phyloP scores from a whole-genome alignment of 2,329 filamentous ascomycete species.

The Sclerotinia sclerotiorum region DNA sequence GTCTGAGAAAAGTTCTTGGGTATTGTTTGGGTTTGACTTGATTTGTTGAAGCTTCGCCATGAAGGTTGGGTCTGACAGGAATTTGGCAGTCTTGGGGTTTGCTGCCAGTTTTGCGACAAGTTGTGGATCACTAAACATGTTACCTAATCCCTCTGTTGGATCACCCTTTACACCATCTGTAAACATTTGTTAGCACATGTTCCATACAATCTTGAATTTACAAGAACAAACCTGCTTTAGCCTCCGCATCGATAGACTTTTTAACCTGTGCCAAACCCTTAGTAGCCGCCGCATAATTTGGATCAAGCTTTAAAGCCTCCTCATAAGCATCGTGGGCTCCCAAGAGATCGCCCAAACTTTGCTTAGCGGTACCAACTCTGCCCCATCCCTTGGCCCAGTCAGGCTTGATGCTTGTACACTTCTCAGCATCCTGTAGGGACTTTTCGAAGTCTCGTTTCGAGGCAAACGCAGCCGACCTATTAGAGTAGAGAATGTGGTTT shows the following conservation, averaged over 20 bases:
- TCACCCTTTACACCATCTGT: slow-evolving; percentile 53
- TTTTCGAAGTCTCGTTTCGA: slow-evolving; percentile 86
- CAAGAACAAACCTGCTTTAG: slow-evolving; percentile 45
- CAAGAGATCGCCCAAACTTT: slow-evolving; percentile 82
- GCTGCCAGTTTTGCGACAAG: slow-evolving; percentile 84
- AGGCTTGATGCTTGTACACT: slow-evolving; percentile 91
- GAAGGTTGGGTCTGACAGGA: slow-evolving; percentile 80
- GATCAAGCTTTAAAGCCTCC: slow-evolving; percentile 89
- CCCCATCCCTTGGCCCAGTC: slow-evolving; percentile 98
- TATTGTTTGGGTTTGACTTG: slow-evolving; percentile 75
- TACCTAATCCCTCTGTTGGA: slow-evolving; percentile 73
- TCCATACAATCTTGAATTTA: slow-evolving; percentile 23
- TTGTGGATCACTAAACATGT: slow-evolving; percentile 92
- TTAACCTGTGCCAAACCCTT: slow-evolving; percentile 81
- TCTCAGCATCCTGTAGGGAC: slow-evolving; percentile 85
- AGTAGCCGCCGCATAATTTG: slow-evolving; percentile 89
- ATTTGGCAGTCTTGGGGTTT: slow-evolving; percentile 88
- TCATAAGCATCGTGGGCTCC: slow-evolving; percentile 88
- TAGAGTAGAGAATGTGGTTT: slow-evolving; percentile 98
- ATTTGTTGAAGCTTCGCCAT: slow-evolving; percentile 86
- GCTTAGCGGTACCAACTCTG: slow-evolving; percentile 86
- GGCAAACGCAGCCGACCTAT: slow-evolving; percentile 83
- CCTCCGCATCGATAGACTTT: slow-evolving; percentile 81
- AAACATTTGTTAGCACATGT: slow-evolving; percentile 24
- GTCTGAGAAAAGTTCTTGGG: slow-evolving; percentile 80